phyloP scores from a whole-genome alignment of 768 basidiomycete genomes.

The Termitomyces sp. region DNA sequence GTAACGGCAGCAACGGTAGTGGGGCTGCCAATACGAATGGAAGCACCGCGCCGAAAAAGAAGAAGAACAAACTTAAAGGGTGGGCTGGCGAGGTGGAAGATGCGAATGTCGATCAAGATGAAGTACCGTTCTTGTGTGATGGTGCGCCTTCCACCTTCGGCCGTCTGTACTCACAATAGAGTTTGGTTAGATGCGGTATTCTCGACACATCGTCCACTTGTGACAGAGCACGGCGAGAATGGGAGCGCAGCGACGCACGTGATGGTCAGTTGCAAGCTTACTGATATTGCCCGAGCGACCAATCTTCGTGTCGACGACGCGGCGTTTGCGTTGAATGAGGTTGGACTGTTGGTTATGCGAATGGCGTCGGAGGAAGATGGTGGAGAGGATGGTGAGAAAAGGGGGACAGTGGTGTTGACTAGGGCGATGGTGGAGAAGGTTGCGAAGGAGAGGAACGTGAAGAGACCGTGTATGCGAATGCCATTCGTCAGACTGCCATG shows the following conservation, averaged over 20 bases:
- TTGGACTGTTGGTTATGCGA: slow-evolving; percentile 58
- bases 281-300: slow-evolving; percentile 72
- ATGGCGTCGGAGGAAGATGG: slow-evolving; percentile 22
- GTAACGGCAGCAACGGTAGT: background rate
- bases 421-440: slow-evolving; percentile 43
- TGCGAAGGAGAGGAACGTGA: slow-evolving; percentile 64
- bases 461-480: slow-evolving; percentile 60
- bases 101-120: slow-evolving; percentile 21
- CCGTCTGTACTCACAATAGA: background rate
- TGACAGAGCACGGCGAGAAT: slow-evolving; percentile 52
- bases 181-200: slow-evolving; percentile 43
- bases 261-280: slow-evolving; percentile 64
- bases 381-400: slow-evolving; percentile 19
- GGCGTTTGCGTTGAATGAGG: slow-evolving; percentile 84
- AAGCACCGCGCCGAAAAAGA: slow-evolving; percentile 24
- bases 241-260: slow-evolving; percentile 71
- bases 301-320: slow-evolving; percentile 82
- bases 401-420: slow-evolving; percentile 35
- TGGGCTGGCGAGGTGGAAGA: slow-evolving; percentile 67
- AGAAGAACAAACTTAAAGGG: slow-evolving; percentile 55
- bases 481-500: slow-evolving; percentile 52
- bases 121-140: slow-evolving; percentile 29
- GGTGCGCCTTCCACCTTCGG: slow-evolving; percentile 21
- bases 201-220: slow-evolving; percentile 47
- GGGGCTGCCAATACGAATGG: slow-evolving; percentile 1